Conservation (phyloP, 176 grass and related monocot species). For the Paspalum notatum region DNA sequence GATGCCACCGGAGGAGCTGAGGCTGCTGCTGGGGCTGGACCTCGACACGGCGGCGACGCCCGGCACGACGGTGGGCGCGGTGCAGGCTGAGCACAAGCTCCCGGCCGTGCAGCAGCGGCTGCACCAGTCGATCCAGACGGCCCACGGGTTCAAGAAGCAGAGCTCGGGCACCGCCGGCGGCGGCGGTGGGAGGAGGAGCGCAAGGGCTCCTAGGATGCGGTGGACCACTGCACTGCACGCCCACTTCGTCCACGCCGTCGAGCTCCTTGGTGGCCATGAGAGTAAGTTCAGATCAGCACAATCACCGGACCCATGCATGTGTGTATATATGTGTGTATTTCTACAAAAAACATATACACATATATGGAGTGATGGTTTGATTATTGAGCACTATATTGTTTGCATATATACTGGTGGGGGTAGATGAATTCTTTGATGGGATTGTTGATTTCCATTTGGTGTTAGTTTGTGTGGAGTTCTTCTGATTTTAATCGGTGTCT, state of each 20-base stretch:
- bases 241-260: constrained; percentile 92
- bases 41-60: constrained; percentile 9
- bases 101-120: constrained; percentile 28
- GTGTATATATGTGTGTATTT: too few relatives aligned
- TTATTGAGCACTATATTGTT: too few relatives aligned
- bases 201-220: constrained; percentile 93
- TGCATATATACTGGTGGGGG: too few relatives aligned
- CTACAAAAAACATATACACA: too few relatives aligned
- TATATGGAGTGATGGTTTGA: too few relatives aligned
- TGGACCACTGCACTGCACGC: constrained; percentile 94
- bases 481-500: neutral
- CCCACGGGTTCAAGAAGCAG: constrained; percentile 67
- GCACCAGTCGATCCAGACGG: constrained; percentile 54
- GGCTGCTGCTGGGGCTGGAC: constrained; percentile 49
- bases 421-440: neutral
- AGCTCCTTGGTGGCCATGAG: constrained; percentile 96
- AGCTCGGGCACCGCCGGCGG: neutral
- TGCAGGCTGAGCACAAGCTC: neutral
- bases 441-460: constrained; percentile 9
- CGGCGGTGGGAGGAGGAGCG: constrained; percentile 53
- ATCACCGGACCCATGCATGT: neutral
- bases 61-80: too few relatives aligned
- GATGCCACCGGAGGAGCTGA: constrained; percentile 37
- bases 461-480: constrained; percentile 3
- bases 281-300: constrained; percentile 61